phyloP scores from a whole-genome alignment of 2,329 filamentous ascomycete genomes.

The Orbilia blumenaviensis region DNA sequence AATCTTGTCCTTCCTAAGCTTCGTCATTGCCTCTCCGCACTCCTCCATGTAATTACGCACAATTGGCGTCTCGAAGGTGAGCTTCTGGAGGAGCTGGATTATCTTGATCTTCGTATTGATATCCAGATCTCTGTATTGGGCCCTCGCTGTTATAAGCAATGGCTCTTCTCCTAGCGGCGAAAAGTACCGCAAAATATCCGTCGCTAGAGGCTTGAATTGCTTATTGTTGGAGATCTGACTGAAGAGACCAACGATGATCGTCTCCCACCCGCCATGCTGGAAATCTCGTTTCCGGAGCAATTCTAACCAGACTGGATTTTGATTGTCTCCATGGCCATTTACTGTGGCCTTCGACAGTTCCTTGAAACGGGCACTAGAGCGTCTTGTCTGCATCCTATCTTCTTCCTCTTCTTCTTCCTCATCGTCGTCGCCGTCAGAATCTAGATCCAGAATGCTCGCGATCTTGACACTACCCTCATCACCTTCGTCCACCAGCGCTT shows the following conservation, averaged over 20 bases:
- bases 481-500: constrained; percentile 80
- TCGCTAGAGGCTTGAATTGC: constrained; percentile 74
- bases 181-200: constrained; percentile 81
- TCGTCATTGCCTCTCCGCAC: constrained; percentile 92
- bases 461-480: constrained; percentile 82
- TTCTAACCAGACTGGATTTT: constrained; percentile 81
- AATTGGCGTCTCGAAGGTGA: constrained; percentile 85
- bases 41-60: constrained; percentile 89
- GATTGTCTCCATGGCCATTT: constrained; percentile 50
- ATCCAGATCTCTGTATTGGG: constrained; percentile 78
- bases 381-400: constrained; percentile 63
- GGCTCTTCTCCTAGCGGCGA: constrained; percentile 80
- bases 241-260: constrained; percentile 85
- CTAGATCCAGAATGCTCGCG: constrained; percentile 73
- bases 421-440: constrained; percentile 70
- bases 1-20: constrained; percentile 93
- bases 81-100: constrained; percentile 83
- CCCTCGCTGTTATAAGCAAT: constrained; percentile 75
- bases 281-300: constrained; percentile 85
- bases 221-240: constrained; percentile 83
- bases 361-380: constrained; percentile 56
- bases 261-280: constrained; percentile 85
- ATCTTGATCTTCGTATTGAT: constrained; percentile 82
- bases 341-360: constrained; percentile 44
- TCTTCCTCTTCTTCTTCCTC: constrained; percentile 70